A percentile compares a stretch with the other conserved stretches of the same genome.
phyloP scores from a whole-genome alignment of 768 basidiomycete species.

The Pholiota microspora region DNA sequence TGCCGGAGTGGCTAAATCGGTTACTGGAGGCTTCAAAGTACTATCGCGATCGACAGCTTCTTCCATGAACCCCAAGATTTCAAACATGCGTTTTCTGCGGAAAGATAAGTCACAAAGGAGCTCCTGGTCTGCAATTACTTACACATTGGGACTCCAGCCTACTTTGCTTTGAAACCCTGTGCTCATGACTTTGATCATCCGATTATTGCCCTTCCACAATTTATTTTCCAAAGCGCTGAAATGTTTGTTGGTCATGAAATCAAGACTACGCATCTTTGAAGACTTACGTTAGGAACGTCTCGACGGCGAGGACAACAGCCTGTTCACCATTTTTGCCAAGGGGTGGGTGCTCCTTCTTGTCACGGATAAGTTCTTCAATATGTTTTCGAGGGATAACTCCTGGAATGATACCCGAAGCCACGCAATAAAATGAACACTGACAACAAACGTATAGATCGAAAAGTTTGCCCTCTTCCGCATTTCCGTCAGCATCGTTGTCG shows the following conservation, averaged over 20 bases:
- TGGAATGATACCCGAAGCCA: conserved; percentile 68
- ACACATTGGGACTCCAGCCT: conserved; percentile 66
- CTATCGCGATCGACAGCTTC: conserved; percentile 36
- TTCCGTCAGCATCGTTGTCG: conserved; percentile 32
- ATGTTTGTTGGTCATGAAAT: conserved; percentile 3
- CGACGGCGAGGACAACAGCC: conserved; percentile 54
- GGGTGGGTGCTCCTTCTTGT: conserved; percentile 59
- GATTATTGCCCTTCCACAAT: conserved; percentile 67
- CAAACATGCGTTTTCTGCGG: conserved; percentile 43
- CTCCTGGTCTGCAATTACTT: conserved; percentile 24
- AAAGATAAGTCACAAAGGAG: background rate
- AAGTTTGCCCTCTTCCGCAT: conserved; percentile 50
- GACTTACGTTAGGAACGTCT: conserved; percentile 68
- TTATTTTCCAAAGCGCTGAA: conserved; percentile 72
- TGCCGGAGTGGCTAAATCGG: conserved; percentile 41
- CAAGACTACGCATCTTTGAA: background rate
- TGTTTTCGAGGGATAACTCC: conserved; percentile 66
- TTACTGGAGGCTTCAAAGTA: conserved; percentile 53
- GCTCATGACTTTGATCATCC: conserved; percentile 52
- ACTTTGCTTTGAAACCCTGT: conserved; percentile 59
- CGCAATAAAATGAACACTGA: conserved; percentile 75
- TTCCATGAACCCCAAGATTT: conserved; percentile 40
- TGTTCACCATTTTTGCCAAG: conserved; percentile 53
- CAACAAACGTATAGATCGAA: conserved; percentile 84
- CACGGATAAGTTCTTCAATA: conserved; percentile 61